These are phyloP conservation scores for Oehlia diaphana DNA, from an alignment of 192 early-diverging fungal species.

Conservation along the genomic window DNA sequence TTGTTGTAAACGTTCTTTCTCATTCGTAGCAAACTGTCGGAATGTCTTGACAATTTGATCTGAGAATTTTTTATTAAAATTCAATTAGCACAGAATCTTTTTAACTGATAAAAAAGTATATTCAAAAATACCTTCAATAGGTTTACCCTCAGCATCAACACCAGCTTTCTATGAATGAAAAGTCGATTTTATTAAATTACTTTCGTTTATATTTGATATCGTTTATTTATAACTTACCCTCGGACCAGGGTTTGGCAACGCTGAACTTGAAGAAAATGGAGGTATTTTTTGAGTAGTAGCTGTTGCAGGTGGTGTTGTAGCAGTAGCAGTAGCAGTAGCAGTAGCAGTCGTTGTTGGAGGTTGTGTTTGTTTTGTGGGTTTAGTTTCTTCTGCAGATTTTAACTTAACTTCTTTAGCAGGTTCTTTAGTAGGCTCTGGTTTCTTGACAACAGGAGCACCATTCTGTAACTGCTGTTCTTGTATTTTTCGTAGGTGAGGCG, in stretches of 20 bases:
- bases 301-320: background rate
- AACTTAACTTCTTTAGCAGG: conserved; percentile 15
- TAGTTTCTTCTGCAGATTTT: conserved; percentile 1
- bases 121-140: conserved; percentile 16
- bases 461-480: conserved; percentile 38
- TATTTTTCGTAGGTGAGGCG: conserved; percentile 73
- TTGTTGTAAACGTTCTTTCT: conserved; percentile 76
- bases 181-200: background rate
- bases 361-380: conserved; percentile 16
- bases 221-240: background rate
- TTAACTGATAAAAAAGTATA: background rate
- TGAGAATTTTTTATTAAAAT: conserved; percentile 27
- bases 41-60: conserved; percentile 59
- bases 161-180: conserved; percentile 20
- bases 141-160: conserved; percentile 22
- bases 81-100: background rate
- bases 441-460: background rate
- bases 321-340: background rate
- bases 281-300: conserved; percentile 15
- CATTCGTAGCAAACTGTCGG: conserved; percentile 67
- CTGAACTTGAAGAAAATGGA: background rate
- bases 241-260: conserved; percentile 4
- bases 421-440: conserved; percentile 7
- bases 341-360: background rate
- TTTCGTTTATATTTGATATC: background rate